phyloP scores from a whole-genome alignment of 2,329 filamentous ascomycete species.

The Canariomyces notabilis region DNA sequence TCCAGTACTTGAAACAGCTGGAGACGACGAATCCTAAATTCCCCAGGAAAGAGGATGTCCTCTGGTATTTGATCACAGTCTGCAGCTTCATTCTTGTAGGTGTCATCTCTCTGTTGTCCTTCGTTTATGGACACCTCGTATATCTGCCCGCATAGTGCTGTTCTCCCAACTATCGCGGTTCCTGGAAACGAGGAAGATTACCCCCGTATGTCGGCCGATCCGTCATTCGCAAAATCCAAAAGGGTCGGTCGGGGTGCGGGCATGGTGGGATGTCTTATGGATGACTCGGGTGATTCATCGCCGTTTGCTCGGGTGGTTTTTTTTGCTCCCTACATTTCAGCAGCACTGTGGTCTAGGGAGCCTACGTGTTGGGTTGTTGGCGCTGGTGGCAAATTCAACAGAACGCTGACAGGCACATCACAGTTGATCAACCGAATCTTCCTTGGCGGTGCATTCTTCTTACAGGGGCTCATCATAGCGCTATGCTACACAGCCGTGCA shows the following conservation, averaged over 20 bases:
- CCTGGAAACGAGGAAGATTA: slow-evolving; percentile 79
- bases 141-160: slow-evolving; percentile 75
- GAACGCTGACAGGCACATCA: slow-evolving; percentile 19
- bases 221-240: slow-evolving; percentile 59
- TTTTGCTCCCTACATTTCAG: slow-evolving; percentile 57
- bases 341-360: slow-evolving; percentile 7
- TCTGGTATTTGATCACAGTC: slow-evolving; percentile 75
- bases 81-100: slow-evolving; percentile 72
- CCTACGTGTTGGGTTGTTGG: background rate
- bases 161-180: slow-evolving; percentile 67
- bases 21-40: slow-evolving; percentile 71
- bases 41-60: slow-evolving; percentile 67
- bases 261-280: slow-evolving; percentile 71
- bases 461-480: slow-evolving; percentile 67
- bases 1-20: slow-evolving; percentile 68
- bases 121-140: slow-evolving; percentile 31
- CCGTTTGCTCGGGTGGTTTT: slow-evolving; percentile 56
- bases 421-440: slow-evolving; percentile 50
- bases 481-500: slow-evolving; percentile 80
- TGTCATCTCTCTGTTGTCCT: slow-evolving; percentile 27
- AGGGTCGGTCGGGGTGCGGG: slow-evolving; percentile 61
- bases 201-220: slow-evolving; percentile 59
- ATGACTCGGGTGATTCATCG: slow-evolving; percentile 60
- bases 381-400: slow-evolving; percentile 5
- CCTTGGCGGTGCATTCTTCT: slow-evolving; percentile 48